Base-by-base conservation (phyloP, 148 eudicot genomes). In the Rhododendron simsii region DNA sequence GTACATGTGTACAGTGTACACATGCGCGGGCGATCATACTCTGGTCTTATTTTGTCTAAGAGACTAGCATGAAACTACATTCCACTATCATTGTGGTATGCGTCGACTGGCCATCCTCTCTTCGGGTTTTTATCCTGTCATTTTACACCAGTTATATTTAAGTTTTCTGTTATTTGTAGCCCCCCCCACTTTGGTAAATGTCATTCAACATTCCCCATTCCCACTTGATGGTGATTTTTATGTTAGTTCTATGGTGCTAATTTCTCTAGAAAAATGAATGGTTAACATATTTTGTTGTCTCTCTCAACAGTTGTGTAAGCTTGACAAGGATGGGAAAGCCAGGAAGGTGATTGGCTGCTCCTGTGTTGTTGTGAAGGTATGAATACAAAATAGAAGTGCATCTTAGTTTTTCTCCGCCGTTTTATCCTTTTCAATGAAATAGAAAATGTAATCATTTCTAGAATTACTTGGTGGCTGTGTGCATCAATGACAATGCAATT, bases 351-450 rank as follows among this genome's bases (percentile, higher is more conserved):
- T 91, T 11, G 91, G 90, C 33, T 89, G 91, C 82, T 82, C 89
- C 13, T 91, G 93, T 65, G 89, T 87, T 86, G 93, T 90, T 76
- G 93, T 91, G 75, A 88, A 90, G 89, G 87, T 91, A 87, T 16
- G 78, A 71, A 15, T 61, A 20, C 50, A 77, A 37, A 39, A 8
- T 37, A 3, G 7, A 59, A 67, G 15, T 33, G 55, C 67, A 47
- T 33, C 26, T 9, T 59, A 39, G 33, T 47, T 47, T 67, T 45
- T 4, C 28, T 47, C 7, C 20, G 5, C 59, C 39, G 13, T 18
- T n/a, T 48, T 80, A 80, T 44, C 21, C 14, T 5, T 79, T 48
- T n/a, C 20, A 48, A 26, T 21, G 45, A 7, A 45, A 16, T n/a
- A 8, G 78, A 37, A 74, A 16, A 18, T 74, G 35, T 37, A 15